Base-by-base conservation (phyloP, 2,329 filamentous ascomycete genomes). In the Fusarium irregulare region DNA sequence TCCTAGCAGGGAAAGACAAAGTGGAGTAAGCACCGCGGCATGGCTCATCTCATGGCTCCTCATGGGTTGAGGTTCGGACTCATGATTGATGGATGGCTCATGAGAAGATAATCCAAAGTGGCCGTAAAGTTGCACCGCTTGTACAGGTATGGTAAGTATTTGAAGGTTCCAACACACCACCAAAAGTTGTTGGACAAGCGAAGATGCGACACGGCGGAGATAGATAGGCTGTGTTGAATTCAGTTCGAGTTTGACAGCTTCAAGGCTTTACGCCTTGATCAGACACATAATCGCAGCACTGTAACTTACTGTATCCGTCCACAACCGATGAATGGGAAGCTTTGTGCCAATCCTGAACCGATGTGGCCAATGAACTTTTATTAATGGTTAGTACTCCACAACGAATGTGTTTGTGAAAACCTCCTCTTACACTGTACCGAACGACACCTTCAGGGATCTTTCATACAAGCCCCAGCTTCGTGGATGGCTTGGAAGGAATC, bases 1-100 rank as follows among this genome's bases (percentile, higher is more conserved):
- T 73, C 69, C 73, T 73, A 47, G 73, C 73, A 73, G 72, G 71
- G 65, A 73, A 67, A 68, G 54, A 28, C 30, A 57, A 37, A 37
- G 69, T 75, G 73, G 73, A 57, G 62, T 64, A 61, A 60, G 62
- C 64, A 64, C 62, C 58, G 45, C 37, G 59, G 53, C 48, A 70
- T 70, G 53, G 51, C 49, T 70, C 59, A 45, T 58, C 65, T 56
- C 54, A 70, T 66, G 56, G 53, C 66, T 70, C 62, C 60, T 56
- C 54, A 70, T 70, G 67, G 55, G 44, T 68, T 70, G 44, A 32
- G 44, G 44, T 68, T 70, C 49, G 21, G 41, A 46, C 56, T 68
- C 54, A 68, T 60, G 64, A 55, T 66, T 64, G 60, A 64, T 20
- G 40, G 44, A 41, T 32, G 44, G 48, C 51, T 68, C 56, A 70